phyloP scores from a whole-genome alignment of 2,329 filamentous ascomycete species.

The Alternaria metachromatica region DNA sequence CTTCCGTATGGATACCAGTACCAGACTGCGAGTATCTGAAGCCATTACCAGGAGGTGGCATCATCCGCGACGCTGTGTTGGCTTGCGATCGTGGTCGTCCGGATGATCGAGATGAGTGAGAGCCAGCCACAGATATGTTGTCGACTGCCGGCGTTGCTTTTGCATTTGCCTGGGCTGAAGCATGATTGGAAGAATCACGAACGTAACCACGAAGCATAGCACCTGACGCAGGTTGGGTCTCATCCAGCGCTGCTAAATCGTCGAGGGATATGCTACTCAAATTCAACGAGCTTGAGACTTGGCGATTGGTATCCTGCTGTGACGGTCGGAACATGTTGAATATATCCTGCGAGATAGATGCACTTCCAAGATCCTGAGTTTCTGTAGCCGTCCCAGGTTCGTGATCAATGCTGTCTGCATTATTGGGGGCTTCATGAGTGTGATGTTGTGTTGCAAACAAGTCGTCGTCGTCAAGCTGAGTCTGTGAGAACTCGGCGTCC shows the following conservation, averaged over 20 bases:
- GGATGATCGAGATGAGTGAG: constrained; percentile 12
- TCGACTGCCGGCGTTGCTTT: background rate
- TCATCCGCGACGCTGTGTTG: constrained; percentile 42
- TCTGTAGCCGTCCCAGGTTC: constrained; percentile 12
- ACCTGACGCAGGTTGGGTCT: background rate
- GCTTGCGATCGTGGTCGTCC: constrained; percentile 39
- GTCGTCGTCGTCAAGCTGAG: background rate
- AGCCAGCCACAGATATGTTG: background rate
- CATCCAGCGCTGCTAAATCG: constrained; percentile 10
- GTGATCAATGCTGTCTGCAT: constrained; percentile 11
- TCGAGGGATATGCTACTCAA: constrained; percentile 20
- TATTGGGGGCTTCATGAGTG: background rate
- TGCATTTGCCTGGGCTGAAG: background rate
- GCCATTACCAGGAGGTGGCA: constrained; percentile 13
- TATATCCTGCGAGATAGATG: background rate
- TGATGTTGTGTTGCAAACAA: constrained; percentile 5
- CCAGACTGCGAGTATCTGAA: background rate
- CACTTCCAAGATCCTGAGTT: constrained; percentile 6
- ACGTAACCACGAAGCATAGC: background rate
- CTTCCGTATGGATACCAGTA: background rate
- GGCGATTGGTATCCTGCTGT: background rate
- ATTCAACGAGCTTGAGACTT: constrained; percentile 1
- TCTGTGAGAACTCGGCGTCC: background rate
- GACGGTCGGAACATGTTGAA: background rate
- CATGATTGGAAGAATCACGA: background rate